Percentiles rank a stretch among this genome's conserved stretches.
Evolutionary conservation across 257 asterid genomes (phyloP).

Genomic region (Knoxia roxburghii): DNA sequence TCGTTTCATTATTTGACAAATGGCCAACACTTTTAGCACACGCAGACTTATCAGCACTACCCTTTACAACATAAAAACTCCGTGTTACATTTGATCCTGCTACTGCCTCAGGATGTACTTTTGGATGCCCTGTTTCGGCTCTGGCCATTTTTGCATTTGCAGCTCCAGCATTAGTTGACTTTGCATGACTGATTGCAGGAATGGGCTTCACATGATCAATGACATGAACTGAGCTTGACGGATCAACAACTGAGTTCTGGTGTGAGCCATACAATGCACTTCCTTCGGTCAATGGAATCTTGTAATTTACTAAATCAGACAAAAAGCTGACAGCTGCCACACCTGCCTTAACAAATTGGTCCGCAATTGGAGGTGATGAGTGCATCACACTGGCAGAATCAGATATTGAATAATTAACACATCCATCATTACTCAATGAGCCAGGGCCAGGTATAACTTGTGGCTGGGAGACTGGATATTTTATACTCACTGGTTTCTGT

Average conservation of each 20-base stretch:
- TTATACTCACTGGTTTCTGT: slow-evolving; percentile 25
- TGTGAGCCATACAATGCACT: slow-evolving; percentile 28
- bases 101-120: slow-evolving; percentile 30
- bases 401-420: slow-evolving; percentile 38
- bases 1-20: slow-evolving; percentile 24
- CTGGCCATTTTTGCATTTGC: slow-evolving; percentile 32
- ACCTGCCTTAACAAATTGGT: slow-evolving; percentile 80
- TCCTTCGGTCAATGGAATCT: slow-evolving; percentile 61
- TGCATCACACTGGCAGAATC: slow-evolving; percentile 28
- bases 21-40: slow-evolving; percentile 27
- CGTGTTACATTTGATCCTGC: slow-evolving; percentile 25
- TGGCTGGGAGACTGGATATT: slow-evolving; percentile 24
- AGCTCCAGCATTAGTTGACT: slow-evolving; percentile 35
- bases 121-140: slow-evolving; percentile 39
- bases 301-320: slow-evolving; percentile 72
- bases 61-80: slow-evolving; percentile 25
- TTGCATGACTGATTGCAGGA: slow-evolving; percentile 19
- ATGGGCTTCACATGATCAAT: slow-evolving; percentile 32
- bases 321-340: slow-evolving; percentile 78
- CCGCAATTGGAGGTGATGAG: slow-evolving; percentile 55
- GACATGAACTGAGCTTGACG: background rate
- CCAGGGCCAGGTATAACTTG: slow-evolving; percentile 28
- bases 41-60: slow-evolving; percentile 34
- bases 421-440: slow-evolving; percentile 23
- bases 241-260: slow-evolving; percentile 43